Percentiles rank a stretch among this genome's conserved stretches.
These are phyloP conservation scores for Lunasporangiospora selenospora DNA, from an alignment of 192 early-diverging fungal species.

Conservation along the genomic window DNA sequence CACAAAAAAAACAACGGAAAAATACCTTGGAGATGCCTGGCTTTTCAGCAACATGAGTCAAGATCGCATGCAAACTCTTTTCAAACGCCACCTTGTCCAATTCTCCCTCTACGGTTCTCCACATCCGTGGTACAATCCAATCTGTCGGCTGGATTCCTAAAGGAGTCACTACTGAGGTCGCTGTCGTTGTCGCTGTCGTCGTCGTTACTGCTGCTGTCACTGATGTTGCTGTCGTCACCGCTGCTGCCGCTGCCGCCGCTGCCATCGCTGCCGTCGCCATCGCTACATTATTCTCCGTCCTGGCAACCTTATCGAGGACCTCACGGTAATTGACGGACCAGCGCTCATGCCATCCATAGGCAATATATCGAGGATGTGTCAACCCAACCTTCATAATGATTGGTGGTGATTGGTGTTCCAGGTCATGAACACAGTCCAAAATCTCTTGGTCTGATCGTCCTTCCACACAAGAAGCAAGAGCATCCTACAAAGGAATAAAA, in stretches of 20 bases:
- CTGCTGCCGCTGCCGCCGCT: no score
- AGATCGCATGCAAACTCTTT: slow-evolving; percentile 24
- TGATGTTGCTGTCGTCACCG: no score
- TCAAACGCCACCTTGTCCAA: slow-evolving; percentile 18
- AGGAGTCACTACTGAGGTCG: no score
- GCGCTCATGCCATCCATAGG: slow-evolving; percentile 26
- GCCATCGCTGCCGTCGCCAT: no score
- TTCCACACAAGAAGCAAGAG: neutral
- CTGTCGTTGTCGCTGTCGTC: no score
- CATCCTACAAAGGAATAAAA: neutral
- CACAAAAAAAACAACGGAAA: neutral
- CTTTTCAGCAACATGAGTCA: slow-evolving; percentile 24
- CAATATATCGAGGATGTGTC: slow-evolving; percentile 16
- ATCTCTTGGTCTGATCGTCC: slow-evolving; percentile 7
- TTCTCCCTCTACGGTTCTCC: slow-evolving; percentile 21
- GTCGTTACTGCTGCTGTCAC: no score
- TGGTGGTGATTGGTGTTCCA: neutral
- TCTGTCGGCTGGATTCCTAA: slow-evolving; percentile 2
- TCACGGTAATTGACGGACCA: slow-evolving; percentile 28
- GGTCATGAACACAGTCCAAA: neutral
- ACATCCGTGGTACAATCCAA: slow-evolving; percentile 23
- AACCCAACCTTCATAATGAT: slow-evolving; percentile 22
- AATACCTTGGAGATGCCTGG: slow-evolving; percentile 37
- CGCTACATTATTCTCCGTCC: neutral
- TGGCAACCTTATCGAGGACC: neutral